Base-by-base conservation (phyloP, 75 land plant species). In the Sequoiadendron giganteum region DNA sequence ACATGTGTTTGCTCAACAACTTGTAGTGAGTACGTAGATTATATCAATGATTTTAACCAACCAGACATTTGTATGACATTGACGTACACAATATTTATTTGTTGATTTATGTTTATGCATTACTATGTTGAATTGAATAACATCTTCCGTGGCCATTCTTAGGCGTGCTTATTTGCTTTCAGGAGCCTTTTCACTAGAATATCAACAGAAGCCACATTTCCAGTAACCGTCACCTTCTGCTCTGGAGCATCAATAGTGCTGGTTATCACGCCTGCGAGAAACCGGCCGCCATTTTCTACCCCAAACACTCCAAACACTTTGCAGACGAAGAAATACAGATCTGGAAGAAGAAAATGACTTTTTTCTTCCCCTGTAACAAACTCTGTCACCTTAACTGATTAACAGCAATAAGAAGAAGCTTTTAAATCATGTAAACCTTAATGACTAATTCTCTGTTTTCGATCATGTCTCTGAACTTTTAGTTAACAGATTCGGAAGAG, bases 211-310 rank as follows among this genome's bases (percentile, higher is more conserved):
- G 85, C 82, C 6, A 55, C 72, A 68, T 85, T 83, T 21, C 90
- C 89, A 1, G 88, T 88, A 5, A 93, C 94, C 16, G 85, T 87
- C 48, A 91, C 92, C 85, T 87, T 93, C 36, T 88, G 83, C 56
- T 90, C 87, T 43, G 84, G 49, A 15, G 88, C 68, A 85, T 93
- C 94, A 0, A 93, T 56, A 5, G 61, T 55, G 16, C 40, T 61
- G 6, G 52, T 85, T n/a, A 83, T 88, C 9, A 93, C 94, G 7
- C 92, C 94, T 93, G 84, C 30, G 14, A 75, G 10, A 75, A 13
- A 1, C 39, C 72, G 30, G n/a, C 25, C 6, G 1, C 30, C n/a
- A 68, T 68, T 28, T 2, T 25, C 5, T n/a, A n/a, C n/a, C n/a
- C n/a, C n/a, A n/a, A n/a, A 38, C 1, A 81, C 83, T n/a, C 40